Evolutionary conservation across 306 rosid genomes (phyloP).

Genomic region (Rosa persica): DNA sequence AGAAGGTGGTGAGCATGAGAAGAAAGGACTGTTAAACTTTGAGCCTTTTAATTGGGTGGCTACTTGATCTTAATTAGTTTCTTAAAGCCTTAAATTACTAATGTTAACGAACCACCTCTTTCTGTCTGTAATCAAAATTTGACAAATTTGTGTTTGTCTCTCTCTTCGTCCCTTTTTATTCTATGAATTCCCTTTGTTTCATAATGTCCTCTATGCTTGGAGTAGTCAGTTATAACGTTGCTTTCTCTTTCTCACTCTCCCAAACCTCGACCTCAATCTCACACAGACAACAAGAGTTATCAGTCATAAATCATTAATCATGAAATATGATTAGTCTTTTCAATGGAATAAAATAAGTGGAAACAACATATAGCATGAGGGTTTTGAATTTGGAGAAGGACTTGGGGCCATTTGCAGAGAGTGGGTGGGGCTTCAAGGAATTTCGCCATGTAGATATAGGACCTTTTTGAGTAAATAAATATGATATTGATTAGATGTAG

Average conservation of each 20-base stretch:
- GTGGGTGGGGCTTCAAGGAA: neutral
- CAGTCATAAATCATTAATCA: neutral
- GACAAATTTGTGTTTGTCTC: constrained; percentile 25
- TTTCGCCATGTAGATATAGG: too few relatives aligned
- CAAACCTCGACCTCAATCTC: neutral
- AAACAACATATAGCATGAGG: neutral
- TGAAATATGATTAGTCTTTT: neutral
- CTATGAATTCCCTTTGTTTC: constrained; percentile 18
- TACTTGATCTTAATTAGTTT: constrained; percentile 31
- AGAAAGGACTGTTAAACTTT: constrained; percentile 44
- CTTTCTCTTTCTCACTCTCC: constrained; percentile 10
- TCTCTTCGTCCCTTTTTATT: constrained; percentile 20
- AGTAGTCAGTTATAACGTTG: constrained; percentile 58
- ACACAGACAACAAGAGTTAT: neutral
- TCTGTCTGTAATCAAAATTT: constrained; percentile 7
- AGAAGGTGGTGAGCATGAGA: constrained; percentile 50
- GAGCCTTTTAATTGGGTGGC: constrained; percentile 52
- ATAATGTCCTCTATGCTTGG: constrained; percentile 28
- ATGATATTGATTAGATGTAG: too few relatives aligned
- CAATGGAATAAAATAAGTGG: neutral
- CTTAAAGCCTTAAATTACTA: constrained; percentile 4
- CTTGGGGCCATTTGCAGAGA: neutral
- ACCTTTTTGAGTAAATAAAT: too few relatives aligned
- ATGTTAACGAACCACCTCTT: neutral
- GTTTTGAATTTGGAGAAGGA: neutral